phyloP scores from a whole-genome alignment of 192 early-diverging fungal genomes.

The Podila epicladia region DNA sequence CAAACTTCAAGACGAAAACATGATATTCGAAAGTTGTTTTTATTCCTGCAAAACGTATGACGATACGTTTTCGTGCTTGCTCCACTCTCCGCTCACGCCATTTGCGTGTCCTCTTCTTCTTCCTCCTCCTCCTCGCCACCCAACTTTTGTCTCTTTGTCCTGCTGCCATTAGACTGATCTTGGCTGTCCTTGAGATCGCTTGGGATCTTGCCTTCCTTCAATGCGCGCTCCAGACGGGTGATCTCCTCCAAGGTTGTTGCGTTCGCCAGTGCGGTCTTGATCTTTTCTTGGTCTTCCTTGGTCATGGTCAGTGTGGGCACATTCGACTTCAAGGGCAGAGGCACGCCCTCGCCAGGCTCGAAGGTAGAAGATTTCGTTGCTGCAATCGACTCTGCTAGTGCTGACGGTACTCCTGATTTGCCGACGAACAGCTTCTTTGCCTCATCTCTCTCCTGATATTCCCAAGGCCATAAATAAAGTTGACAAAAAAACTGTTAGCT shows the following conservation, averaged over 20 bases:
- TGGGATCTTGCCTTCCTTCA: constrained; percentile 67
- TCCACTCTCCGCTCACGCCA: constrained; percentile 2
- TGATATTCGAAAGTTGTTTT: too few species aligned
- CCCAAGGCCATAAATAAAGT: not conserved
- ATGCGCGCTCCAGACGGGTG: constrained; percentile 70
- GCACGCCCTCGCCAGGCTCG: constrained; percentile 83
- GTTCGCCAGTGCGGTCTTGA: constrained; percentile 76
- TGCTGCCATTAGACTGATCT: constrained; percentile 15
- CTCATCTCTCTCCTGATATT: constrained; percentile 78
- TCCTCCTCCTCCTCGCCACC: constrained; percentile 20
- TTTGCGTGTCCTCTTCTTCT: constrained; percentile 23
- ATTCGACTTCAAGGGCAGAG: constrained; percentile 60
- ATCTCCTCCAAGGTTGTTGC: constrained; percentile 84
- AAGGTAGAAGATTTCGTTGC: constrained; percentile 82
- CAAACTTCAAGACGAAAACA: too few species aligned
- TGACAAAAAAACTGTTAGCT: not conserved
- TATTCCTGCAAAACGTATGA: constrained; percentile 5
- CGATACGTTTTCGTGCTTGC: too few species aligned
- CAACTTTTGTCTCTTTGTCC: constrained; percentile 26
- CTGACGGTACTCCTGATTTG: constrained; percentile 67
- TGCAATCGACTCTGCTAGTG: constrained; percentile 70
- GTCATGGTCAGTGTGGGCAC: constrained; percentile 65
- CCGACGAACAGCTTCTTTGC: constrained; percentile 83
- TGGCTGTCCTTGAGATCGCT: constrained; percentile 33
- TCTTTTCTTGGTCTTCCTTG: constrained; percentile 76